phyloP scores from a whole-genome alignment of 371 early-diverging fungal genomes.

The Aphelidium insulamus region DNA sequence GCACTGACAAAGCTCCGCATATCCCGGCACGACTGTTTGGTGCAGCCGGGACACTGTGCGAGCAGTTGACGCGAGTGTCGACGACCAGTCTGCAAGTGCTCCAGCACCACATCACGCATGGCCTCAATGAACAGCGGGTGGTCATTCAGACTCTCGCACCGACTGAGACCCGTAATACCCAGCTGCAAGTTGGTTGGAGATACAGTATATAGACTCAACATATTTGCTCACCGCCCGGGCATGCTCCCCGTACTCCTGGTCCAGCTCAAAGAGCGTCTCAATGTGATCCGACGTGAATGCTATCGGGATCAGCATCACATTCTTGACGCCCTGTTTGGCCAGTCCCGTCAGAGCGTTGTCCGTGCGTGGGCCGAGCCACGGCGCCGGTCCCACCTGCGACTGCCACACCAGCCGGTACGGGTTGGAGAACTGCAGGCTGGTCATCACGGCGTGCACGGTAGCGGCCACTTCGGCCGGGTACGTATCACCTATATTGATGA shows the following conservation, averaged over 20 bases:
- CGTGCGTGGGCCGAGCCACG: conserved; percentile 86
- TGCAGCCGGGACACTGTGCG: conserved; percentile 59
- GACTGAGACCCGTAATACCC: conserved; percentile 57
- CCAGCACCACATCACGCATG: conserved; percentile 62
- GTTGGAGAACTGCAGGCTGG: conserved; percentile 33
- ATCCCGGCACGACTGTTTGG: conserved; percentile 38
- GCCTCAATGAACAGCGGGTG: conserved; percentile 65
- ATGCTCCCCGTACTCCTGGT: conserved; percentile 66
- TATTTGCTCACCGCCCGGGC: conserved; percentile 39
- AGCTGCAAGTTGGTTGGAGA: neutral
- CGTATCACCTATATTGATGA: too few relatives aligned
- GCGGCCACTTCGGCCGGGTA: conserved; percentile 84
- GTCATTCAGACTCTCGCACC: conserved; percentile 78
- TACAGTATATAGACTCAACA: neutral
- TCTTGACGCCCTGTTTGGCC: conserved; percentile 46
- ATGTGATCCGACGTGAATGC: conserved; percentile 92
- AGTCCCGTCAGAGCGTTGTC: conserved; percentile 49
- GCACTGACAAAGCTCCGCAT: conserved; percentile 46
- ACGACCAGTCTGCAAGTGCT: conserved; percentile 34
- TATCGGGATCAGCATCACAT: conserved; percentile 67
- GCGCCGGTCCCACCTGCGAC: conserved; percentile 78
- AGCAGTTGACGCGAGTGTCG: conserved; percentile 36
- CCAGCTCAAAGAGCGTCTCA: conserved; percentile 87
- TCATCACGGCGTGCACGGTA: conserved; percentile 64
- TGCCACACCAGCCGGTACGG: conserved; percentile 91